Evolutionary conservation across 805 yeast genomes (phyloP).

Genomic region (Pichia scutulata): DNA sequence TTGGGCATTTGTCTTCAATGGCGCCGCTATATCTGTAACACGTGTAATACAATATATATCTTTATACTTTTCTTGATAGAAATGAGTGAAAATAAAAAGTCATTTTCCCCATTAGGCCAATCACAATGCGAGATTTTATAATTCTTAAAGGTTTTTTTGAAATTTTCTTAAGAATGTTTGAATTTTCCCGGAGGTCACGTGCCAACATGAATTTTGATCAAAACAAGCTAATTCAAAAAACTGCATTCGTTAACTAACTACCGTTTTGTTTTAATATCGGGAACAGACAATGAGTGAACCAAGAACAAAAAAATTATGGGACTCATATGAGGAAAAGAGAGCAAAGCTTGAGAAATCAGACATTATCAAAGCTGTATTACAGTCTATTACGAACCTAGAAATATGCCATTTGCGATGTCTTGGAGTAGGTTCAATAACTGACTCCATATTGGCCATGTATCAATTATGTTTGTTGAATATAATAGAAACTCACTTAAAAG

Average conservation of each 20-base stretch:
- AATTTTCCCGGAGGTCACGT: not conserved
- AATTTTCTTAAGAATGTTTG: too few relatives aligned
- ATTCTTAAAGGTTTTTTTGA: not conserved
- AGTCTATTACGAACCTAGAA: not conserved
- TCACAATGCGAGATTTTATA: not conserved
- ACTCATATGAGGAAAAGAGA: not conserved
- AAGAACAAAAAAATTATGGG: not conserved
- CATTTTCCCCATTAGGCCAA: not conserved
- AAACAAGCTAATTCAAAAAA: too few relatives aligned
- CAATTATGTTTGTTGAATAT: conserved; percentile 23
- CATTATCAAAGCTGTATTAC: not conserved
- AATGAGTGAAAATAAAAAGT: too few relatives aligned
- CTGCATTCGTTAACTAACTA: too few relatives aligned
- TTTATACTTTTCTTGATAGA: too few relatives aligned
- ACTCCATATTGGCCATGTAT: conserved; percentile 19
- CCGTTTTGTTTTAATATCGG: not conserved
- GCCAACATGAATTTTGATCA: not conserved
- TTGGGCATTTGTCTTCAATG: too few relatives aligned
- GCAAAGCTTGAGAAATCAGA: not conserved
- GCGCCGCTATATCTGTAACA: too few relatives aligned
- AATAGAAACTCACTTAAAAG: conserved; percentile 10
- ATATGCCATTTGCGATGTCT: conserved; percentile 22
- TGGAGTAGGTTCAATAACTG: conserved; percentile 24
- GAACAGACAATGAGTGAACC: not conserved
- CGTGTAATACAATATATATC: too few relatives aligned